Conservation (phyloP, 768 basidiomycete genomes). For the Podaxis pistillaris region DNA sequence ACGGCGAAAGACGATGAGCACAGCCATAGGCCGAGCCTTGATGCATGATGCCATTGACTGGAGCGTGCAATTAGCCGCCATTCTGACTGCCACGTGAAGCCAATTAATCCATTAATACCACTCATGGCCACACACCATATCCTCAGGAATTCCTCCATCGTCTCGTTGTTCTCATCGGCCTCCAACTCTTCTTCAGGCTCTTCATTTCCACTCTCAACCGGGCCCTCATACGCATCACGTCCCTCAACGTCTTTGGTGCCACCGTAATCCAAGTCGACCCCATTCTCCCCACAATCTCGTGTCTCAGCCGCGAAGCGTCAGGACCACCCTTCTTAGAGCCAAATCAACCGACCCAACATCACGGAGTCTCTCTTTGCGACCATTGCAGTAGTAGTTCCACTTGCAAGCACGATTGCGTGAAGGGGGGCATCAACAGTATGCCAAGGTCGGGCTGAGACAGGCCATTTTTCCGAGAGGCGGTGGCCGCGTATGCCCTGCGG, state of each 20-base stretch:
- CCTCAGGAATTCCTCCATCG: constrained; percentile 34
- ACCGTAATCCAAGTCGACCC: constrained; percentile 95
- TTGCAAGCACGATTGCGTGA: constrained; percentile 47
- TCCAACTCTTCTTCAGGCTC: constrained; percentile 82
- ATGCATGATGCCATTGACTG: too few relatives aligned
- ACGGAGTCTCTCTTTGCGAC: constrained; percentile 66
- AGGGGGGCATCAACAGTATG: constrained; percentile 28
- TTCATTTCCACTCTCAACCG: constrained; percentile 92
- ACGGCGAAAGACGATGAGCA: too few relatives aligned
- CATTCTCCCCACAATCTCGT: constrained; percentile 83
- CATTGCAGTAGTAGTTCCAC: constrained; percentile 61
- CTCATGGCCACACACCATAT: constrained; percentile 15
- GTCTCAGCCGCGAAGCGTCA: constrained; percentile 86
- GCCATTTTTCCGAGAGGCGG: constrained; percentile 58
- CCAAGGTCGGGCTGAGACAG: constrained; percentile 61
- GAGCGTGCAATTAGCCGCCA: too few relatives aligned
- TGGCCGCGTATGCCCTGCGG: constrained; percentile 73
- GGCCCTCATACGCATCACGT: constrained; percentile 75
- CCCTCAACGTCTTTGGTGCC: constrained; percentile 84
- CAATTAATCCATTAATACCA: not conserved
- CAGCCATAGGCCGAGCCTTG: too few relatives aligned
- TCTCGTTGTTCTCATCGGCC: constrained; percentile 69
- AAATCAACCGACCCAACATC: constrained; percentile 15
- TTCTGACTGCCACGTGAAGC: too few relatives aligned
- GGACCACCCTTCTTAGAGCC: constrained; percentile 78